Evolutionary conservation across 306 rosid species (phyloP), one percentile per base, ranked within the genome.

Genomic region (Trifolium repens): DNA sequence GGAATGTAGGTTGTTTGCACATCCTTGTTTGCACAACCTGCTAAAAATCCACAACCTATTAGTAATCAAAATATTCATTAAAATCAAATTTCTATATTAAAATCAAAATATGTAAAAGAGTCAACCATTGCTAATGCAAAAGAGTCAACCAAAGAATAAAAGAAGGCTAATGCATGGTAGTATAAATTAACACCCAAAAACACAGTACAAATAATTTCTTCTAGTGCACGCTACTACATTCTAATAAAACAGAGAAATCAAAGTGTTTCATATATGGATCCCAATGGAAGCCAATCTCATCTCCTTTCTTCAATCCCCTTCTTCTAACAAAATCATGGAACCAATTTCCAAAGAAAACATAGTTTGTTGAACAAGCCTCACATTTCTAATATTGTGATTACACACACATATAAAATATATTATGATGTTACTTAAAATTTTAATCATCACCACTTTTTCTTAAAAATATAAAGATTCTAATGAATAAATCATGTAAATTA

Each of bases 271-370:
- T 19, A 60, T 53, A 37, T 17, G 65, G 64, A 54, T 71, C 63
- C 75, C 75, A 71, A 11, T 71, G 65, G 3, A 71, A 14, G 0
- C 66, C 66, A 71, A 71, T 39, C 8, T 71, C 66, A 54, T 55
- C 76, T 1, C 65, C 66, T 54, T 17, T 39, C 53, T 54, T 71
- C 35, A 71, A 71, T 1, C 24, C 53, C 53, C 66, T 71, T 71
- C 66, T 71, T 8, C 13, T 13, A 8, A 55, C 53, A 55, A 71
- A 71, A 4, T 71, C 53, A 37, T 19, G 4, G 5, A 39, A 15
- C 75, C 75, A 71, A 13, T 53, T 53, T 1, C 27, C 52, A 53
- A 35, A 34, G 34, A 71, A 71, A 17, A 16, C 75, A 71, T 35
- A 71, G 4, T 37, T 17, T 53, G 16, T 44, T 37, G 53, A 53